Base-by-base conservation (phyloP, 2,329 filamentous ascomycete genomes). In the Epichloe sibirici region DNA sequence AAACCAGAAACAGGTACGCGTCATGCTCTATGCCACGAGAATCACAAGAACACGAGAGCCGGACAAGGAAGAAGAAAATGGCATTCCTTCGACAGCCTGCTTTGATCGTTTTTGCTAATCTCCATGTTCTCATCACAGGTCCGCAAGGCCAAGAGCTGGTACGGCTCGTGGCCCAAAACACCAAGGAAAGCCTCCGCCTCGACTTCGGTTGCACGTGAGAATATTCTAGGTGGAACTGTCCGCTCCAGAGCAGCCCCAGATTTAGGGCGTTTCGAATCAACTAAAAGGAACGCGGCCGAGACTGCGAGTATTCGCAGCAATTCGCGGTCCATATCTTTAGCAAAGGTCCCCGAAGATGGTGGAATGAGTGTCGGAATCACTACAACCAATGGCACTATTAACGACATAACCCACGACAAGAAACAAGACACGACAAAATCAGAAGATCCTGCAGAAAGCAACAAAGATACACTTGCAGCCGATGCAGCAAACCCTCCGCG, bases 141-240 rank as follows among this genome's bases (percentile, higher is more conserved):
- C 39, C 73, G 71, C 54, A 79, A 79, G 61, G 66, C 73, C 8
- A 70, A 70, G 47, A 82, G 79, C 63, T 84, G 80, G 81, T 83
- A 83, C 63, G 78, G 78, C 51, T 78, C 80, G 17, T 82, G 78
- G 78, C 76, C 78, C 17, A 71, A 76, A 55, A 63, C 66, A 37
- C 69, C 74, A 34, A 83, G 81, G 34, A 84, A 83, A 60, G 77
- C 80, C 6, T 67, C 71, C 15, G 73, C 81, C 31, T 83, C 79
- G 8, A 82, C 76, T 5, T 77, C 80, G 49, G 69, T 85, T 45
- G 78, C 79, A 3, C 74, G 72, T 57, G 81, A 85, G 62, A 79
- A 76, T 12, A 83, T 84, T 31, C 66, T 79, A 45, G 81, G 79
- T 34, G 78, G 74, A 47, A 79, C 76, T 3, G 65, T 74, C 47